Evolutionary conservation across 2,329 filamentous ascomycete genomes (phyloP), one percentile per base, ranked within the genome.

Genomic region (Escovopsis weberi): DNA sequence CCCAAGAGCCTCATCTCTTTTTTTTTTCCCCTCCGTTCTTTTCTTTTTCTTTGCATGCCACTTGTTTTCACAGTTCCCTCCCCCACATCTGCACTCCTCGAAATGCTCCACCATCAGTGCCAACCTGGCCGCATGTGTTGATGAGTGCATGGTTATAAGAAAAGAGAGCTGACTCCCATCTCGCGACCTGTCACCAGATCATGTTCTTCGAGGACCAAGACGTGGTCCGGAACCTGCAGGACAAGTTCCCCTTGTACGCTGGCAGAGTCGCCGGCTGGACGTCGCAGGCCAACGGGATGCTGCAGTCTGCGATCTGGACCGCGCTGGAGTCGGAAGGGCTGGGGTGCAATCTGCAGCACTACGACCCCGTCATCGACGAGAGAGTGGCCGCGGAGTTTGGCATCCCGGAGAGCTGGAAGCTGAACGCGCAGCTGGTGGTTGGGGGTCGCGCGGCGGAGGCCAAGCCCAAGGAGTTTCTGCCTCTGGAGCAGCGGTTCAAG

Each of bases 321-420:
- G 83, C 80, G 4, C 76, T 94, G 44, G 83, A 88, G 66, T 72
- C 80, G 47, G 85, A 91, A 59, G 86, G 87, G 28, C 75, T 93
- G 44, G 86, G 86, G 50, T 83, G 81, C 59, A 94, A 88, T 71
- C 72, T 94, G 42, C 87, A 94, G 72, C 87, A 94, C 69, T 94
- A 94, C 72, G 91, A 86, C 74, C 86, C 86, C 18, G 63, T 94
- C 45, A 76, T 93, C 52, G 82, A 94, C 64, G 69, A 72, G 50
- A 76, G 79, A 66, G 81, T 87, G 42, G 65, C 72, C 37, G 67
- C 64, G 47, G 67, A 76, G 52, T 94, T 85, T 82, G 71, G 72
- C 44, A 53, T 94, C 30, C 82, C 84, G 37, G 55, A 64, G 15
- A 72, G 73, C 53, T 94, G 87, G 86, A 75, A 75, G 56, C 73